Percentiles rank a stretch among this genome's conserved stretches.
Evolutionary conservation across 768 basidiomycete species (phyloP).

Genomic region (Leucosporidium scottii): DNA sequence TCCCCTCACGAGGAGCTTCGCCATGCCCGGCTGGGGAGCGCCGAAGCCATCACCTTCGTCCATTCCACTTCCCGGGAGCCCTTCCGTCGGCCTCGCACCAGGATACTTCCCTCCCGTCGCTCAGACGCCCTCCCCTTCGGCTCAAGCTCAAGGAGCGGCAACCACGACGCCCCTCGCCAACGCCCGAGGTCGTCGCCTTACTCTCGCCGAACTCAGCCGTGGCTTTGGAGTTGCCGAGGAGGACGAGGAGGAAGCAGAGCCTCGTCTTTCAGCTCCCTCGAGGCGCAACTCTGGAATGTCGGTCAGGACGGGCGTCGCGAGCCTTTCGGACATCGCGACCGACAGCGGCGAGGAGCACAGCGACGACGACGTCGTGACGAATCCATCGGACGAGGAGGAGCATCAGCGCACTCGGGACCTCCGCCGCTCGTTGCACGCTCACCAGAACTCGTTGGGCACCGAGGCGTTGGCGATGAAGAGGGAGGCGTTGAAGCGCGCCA

Average conservation of each 20-base stretch:
- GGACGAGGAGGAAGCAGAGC: conserved; percentile 1
- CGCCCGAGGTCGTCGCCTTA: not conserved
- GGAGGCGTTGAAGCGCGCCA: not conserved
- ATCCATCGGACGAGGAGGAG: not conserved
- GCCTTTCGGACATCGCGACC: conserved; percentile 1
- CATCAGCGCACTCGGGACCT: not conserved
- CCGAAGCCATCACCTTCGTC: too few relatives aligned
- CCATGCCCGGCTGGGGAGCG: conserved; percentile 2
- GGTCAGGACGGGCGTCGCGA: conserved; percentile 18
- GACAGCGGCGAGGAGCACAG: not conserved
- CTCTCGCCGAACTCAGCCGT: not conserved
- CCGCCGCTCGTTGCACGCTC: not conserved
- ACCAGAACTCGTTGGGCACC: not conserved
- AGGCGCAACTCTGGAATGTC: conserved; percentile 10
- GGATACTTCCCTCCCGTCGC: too few relatives aligned
- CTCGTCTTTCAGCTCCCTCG: not conserved
- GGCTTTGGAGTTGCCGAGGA: conserved; percentile 1
- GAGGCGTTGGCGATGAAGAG: not conserved
- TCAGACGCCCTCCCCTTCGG: too few relatives aligned
- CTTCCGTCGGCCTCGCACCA: too few relatives aligned
- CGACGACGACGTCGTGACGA: not conserved
- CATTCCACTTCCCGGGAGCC: too few relatives aligned
- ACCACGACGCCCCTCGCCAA: not conserved
- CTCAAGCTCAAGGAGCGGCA: too few relatives aligned
- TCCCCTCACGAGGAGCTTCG: conserved; percentile 5